Evolutionary conservation across 805 yeast species (phyloP), one percentile per base, ranked within the genome.

Genomic region (Ogataea pini): DNA sequence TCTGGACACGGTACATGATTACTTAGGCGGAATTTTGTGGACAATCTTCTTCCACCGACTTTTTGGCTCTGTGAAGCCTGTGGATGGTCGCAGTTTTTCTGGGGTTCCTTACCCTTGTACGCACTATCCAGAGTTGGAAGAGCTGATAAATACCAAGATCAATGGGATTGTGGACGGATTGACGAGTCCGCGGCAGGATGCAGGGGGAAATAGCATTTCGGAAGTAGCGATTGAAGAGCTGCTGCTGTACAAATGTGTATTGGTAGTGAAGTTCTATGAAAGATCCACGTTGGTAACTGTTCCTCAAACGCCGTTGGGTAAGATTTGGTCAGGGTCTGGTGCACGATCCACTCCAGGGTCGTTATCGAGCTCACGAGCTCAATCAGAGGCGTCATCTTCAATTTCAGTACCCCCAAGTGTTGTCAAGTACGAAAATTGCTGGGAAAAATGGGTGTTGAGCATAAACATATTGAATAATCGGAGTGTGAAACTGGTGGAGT

Each of bases 391-490:
- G 3, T 54, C 61, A 3, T 54, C 61, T 7, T 52, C 58, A 8
- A 24, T 43, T 14, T 47, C 54, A 7, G n/a, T 51, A 14, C 44
- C 51, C 6, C 44, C 47, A 16, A 59, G 59, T 20, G 51, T 55
- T 12, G 70, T 67, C 27, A 80, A 76, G 37, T 79, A 76, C 25
- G 57, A 69, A 18, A 63, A 65, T 19, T 69, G 78, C 54, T 87
- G 94, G 90, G 95, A 87, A 60, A 71, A 75, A 18, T 87, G 96
- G 95, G 63, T 70, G 4, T 63, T 87, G 38, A 74, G 73, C 29
- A 68, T 85, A 8, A 72, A 70, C 24, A 68, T 81, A 7, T 62
- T 77, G 24, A 59, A 59, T 36, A 56, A 55, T 49, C 50, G 50
- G 18, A 55, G 49, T 22, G 24, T 32, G 24, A 54, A 48, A 36